Evolutionary conservation across 2,329 filamentous ascomycete genomes (phyloP).

Genomic region (Verticillium isaacii): DNA sequence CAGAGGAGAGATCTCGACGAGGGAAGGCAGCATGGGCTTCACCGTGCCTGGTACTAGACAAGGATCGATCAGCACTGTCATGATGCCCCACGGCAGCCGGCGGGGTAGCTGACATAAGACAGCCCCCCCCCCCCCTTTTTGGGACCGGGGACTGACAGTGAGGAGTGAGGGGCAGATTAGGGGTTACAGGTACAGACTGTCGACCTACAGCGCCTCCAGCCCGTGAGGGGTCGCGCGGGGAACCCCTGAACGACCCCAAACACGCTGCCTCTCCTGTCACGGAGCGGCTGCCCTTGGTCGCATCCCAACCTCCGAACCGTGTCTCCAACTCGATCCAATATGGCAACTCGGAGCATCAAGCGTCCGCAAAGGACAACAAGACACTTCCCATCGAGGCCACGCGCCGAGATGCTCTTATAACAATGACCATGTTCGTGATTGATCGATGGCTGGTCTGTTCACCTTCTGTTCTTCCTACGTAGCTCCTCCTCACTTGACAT

Average conservation of each 20-base stretch:
- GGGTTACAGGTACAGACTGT: neutral
- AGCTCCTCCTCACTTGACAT: neutral
- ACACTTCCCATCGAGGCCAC: slow-evolving; percentile 6
- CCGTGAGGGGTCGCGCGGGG: neutral
- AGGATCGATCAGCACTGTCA: neutral
- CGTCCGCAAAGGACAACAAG: slow-evolving; percentile 26
- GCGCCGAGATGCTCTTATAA: neutral
- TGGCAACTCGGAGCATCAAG: slow-evolving; percentile 20
- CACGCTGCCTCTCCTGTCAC: neutral
- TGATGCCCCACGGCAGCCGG: neutral
- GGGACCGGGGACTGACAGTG: no score
- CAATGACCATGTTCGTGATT: neutral
- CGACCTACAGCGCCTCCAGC: neutral
- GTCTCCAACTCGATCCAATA: slow-evolving; percentile 11
- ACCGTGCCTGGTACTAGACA: neutral
- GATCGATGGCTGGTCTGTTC: neutral
- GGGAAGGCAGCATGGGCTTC: no score
- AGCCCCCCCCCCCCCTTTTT: neutral
- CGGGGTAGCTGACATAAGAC: neutral
- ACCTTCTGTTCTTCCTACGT: slow-evolving; percentile 1
- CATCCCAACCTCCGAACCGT: slow-evolving; percentile 1
- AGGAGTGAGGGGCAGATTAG: neutral
- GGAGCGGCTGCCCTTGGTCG: neutral
- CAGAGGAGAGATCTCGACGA: no score
- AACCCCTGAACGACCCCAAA: neutral